Conservation (phyloP, 345 rosid species). For the Citrus maxima region DNA sequence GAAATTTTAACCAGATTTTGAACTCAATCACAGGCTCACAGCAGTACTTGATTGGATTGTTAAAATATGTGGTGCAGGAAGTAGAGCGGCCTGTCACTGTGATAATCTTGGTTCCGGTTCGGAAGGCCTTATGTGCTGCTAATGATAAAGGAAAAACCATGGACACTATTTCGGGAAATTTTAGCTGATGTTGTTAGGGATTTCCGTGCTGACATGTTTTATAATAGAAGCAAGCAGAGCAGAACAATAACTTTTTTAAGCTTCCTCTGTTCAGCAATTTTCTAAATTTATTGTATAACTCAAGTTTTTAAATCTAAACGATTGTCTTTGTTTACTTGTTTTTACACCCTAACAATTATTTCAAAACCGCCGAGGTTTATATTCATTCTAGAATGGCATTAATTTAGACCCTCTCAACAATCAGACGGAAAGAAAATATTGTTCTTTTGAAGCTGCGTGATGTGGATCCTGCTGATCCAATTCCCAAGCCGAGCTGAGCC, state of each 20-base stretch:
- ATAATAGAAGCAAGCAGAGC: too few relatives aligned
- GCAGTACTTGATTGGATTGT: not conserved
- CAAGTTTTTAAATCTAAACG: too few relatives aligned
- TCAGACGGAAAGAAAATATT: too few relatives aligned
- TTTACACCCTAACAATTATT: too few relatives aligned
- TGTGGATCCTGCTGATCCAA: not conserved
- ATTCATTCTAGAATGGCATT: too few relatives aligned
- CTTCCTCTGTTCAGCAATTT: too few relatives aligned
- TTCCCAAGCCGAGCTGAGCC: not conserved
- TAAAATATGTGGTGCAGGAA: slow-evolving; percentile 19
- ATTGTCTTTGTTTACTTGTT: too few relatives aligned
- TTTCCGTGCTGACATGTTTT: not conserved
- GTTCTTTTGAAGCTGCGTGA: too few relatives aligned
- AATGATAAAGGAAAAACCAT: not conserved
- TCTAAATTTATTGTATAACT: too few relatives aligned
- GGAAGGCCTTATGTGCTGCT: slow-evolving; percentile 25
- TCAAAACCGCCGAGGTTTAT: too few relatives aligned
- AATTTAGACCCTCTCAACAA: too few relatives aligned
- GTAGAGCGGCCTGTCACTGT: slow-evolving; percentile 2
- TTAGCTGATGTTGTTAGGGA: not conserved
- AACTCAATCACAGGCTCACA: not conserved
- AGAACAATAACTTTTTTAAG: too few relatives aligned
- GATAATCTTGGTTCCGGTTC: slow-evolving; percentile 21
- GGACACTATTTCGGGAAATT: not conserved
- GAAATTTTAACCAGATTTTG: not conserved